A percentile compares a stretch with the other conserved stretches of the same genome.
Conservation (phyloP, 192 early-diverging fungal genomes). For the Entomortierella parvispora region DNA sequence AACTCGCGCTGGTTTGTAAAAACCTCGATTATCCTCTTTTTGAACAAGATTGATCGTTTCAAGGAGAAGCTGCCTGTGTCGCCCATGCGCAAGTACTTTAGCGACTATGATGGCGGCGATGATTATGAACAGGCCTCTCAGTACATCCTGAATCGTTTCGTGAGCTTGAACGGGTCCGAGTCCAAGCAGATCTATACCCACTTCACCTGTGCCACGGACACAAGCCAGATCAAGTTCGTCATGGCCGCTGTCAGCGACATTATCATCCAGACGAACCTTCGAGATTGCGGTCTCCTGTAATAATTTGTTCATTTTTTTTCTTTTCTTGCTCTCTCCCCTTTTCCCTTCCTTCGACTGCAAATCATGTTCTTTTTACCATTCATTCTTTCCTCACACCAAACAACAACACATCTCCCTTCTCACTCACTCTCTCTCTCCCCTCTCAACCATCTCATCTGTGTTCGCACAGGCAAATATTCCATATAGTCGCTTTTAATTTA, state of each 20-base stretch:
- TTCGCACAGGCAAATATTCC: no score
- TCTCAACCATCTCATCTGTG: no score
- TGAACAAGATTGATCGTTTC: conserved; percentile 99
- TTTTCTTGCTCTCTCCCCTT: not conserved
- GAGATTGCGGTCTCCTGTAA: conserved; percentile 83
- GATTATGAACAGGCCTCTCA: conserved; percentile 81
- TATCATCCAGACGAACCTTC: conserved; percentile 85
- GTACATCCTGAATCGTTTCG: conserved; percentile 85
- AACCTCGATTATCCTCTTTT: conserved; percentile 98
- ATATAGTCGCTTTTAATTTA: no score
- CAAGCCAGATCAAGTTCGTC: conserved; percentile 87
- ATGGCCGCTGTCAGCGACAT: conserved; percentile 94
- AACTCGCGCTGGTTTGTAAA: conserved; percentile 97
- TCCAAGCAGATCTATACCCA: conserved; percentile 89
- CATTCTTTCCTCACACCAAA: not conserved
- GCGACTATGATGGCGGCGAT: conserved; percentile 81
- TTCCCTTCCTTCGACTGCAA: not conserved
- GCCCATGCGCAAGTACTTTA: conserved; percentile 90
- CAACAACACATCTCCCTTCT: no score
- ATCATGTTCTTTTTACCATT: not conserved
- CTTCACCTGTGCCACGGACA: conserved; percentile 91
- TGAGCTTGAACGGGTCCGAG: conserved; percentile 80
- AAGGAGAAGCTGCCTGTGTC: conserved; percentile 86
- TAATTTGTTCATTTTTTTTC: not conserved
- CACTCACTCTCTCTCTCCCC: no score